These are phyloP conservation scores for Niveomyces coronatus DNA, from an alignment of 2,329 filamentous ascomycete genomes.

Conservation along the genomic window DNA sequence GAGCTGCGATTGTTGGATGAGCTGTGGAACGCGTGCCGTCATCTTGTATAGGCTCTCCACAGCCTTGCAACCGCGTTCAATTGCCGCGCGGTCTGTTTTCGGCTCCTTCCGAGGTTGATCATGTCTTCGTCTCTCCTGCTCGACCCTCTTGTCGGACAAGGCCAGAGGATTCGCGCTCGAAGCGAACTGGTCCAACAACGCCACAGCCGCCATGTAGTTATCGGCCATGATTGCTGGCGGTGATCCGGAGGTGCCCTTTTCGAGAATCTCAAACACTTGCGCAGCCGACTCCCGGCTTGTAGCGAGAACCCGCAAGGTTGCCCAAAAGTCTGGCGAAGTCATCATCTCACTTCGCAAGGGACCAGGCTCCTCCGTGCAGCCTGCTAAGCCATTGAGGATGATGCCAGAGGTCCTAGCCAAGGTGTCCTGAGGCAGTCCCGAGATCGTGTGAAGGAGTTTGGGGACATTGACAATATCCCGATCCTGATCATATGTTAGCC, in stretches of 20 bases:
- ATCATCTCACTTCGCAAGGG: conserved; percentile 85
- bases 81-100: conserved; percentile 37
- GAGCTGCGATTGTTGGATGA: conserved; percentile 89
- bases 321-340: conserved; percentile 96
- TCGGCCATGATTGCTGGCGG: conserved; percentile 82
- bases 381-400: conserved; percentile 66
- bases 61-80: conserved; percentile 69
- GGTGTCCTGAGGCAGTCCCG: conserved; percentile 69
- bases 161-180: conserved; percentile 68
- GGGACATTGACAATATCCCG: conserved; percentile 87
- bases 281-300: conserved; percentile 59
- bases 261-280: conserved; percentile 78
- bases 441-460: conserved; percentile 83
- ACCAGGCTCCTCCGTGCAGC: conserved; percentile 68
- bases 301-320: conserved; percentile 68
- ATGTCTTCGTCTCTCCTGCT: conserved; percentile 33
- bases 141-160: conserved; percentile 56
- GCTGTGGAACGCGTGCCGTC: conserved; percentile 67
- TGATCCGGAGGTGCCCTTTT: conserved; percentile 62
- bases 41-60: conserved; percentile 74
- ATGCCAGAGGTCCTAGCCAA: conserved; percentile 67
- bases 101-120: conserved; percentile 16
- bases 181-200: conserved; percentile 81
- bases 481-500: conserved; percentile 42
- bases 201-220: conserved; percentile 85